phyloP scores from a whole-genome alignment of 768 basidiomycete genomes.

The Xanthoconium purpureum region DNA sequence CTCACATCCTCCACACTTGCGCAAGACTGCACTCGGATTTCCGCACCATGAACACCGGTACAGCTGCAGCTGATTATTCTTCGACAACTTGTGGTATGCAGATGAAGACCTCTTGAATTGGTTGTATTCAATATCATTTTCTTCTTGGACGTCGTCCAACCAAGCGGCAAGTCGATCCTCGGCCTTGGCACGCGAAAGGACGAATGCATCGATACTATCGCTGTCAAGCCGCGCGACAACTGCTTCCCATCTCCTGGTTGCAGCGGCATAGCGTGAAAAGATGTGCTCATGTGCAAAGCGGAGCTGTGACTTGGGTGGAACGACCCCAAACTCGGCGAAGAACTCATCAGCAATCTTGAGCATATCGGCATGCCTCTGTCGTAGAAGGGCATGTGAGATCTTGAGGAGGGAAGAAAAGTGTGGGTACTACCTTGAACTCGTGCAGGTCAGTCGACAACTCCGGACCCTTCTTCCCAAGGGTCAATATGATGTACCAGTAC shows the following conservation, averaged over 20 bases:
- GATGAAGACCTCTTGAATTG: not conserved
- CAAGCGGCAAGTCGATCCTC: constrained; percentile 57
- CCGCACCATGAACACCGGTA: constrained; percentile 62
- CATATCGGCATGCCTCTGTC: constrained; percentile 36
- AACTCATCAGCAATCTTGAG: constrained; percentile 53
- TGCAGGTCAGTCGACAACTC: constrained; percentile 45
- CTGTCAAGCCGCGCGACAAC: constrained; percentile 39
- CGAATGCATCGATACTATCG: constrained; percentile 20
- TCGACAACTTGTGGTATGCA: constrained; percentile 9
- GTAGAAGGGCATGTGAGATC: not conserved
- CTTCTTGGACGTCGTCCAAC: constrained; percentile 46
- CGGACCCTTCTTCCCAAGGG: constrained; percentile 47
- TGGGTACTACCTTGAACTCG: constrained; percentile 46
- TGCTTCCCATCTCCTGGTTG: constrained; percentile 45
- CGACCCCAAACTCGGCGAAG: constrained; percentile 40
- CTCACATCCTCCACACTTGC: constrained; percentile 46
- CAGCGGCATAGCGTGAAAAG: constrained; percentile 42
- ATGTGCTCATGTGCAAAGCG: constrained; percentile 51
- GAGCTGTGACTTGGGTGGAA: constrained; percentile 48
- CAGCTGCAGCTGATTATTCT: constrained; percentile 35
- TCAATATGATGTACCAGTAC: constrained; percentile 56
- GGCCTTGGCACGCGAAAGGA: constrained; percentile 37
- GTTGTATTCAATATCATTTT: constrained; percentile 13
- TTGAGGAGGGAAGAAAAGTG: not conserved
- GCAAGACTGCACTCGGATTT: constrained; percentile 54